Evolutionary conservation across 1,139 yeast species (phyloP).

Genomic region (Scheffersomyces cryptocercus): DNA sequence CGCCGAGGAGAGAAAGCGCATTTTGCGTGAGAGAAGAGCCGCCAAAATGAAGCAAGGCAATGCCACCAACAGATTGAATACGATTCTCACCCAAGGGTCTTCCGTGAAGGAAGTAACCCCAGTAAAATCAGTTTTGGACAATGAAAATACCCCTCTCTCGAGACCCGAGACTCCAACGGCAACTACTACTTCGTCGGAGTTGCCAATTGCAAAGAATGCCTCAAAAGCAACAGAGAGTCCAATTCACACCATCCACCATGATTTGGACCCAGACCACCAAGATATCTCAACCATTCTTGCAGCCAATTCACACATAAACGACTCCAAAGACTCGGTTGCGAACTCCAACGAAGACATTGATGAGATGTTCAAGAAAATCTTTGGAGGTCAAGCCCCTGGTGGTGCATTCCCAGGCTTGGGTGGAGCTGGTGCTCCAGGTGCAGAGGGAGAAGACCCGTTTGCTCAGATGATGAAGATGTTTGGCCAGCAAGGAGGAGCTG

Average conservation of each 20-base stretch:
- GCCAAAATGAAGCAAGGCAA: constrained; percentile 65
- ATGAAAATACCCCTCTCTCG: constrained; percentile 8
- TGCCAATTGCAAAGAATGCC: too few relatives aligned
- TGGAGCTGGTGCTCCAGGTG: constrained; percentile 10
- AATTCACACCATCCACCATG: background rate
- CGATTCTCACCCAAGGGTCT: constrained; percentile 42
- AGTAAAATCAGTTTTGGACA: constrained; percentile 37
- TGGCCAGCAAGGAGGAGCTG: constrained; percentile 12
- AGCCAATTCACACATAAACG: background rate
- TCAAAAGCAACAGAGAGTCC: too few relatives aligned
- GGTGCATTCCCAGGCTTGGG: constrained; percentile 7
- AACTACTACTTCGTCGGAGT: background rate
- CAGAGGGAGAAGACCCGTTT: constrained; percentile 25
- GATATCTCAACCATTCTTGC: background rate
- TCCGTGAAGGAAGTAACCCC: constrained; percentile 34
- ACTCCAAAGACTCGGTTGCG: background rate
- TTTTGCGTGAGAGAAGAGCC: constrained; percentile 68
- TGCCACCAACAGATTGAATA: constrained; percentile 56
- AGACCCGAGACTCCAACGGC: background rate
- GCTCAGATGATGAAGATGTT: constrained; percentile 33
- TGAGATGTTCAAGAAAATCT: constrained; percentile 34
- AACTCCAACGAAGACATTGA: constrained; percentile 27
- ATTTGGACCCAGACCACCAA: background rate
- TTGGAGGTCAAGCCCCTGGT: constrained; percentile 18
- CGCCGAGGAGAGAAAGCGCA: constrained; percentile 63